A percentile compares a stretch with the other conserved stretches of the same genome.
phyloP scores from a whole-genome alignment of 768 basidiomycete genomes.

The Agrocybe praecox region DNA sequence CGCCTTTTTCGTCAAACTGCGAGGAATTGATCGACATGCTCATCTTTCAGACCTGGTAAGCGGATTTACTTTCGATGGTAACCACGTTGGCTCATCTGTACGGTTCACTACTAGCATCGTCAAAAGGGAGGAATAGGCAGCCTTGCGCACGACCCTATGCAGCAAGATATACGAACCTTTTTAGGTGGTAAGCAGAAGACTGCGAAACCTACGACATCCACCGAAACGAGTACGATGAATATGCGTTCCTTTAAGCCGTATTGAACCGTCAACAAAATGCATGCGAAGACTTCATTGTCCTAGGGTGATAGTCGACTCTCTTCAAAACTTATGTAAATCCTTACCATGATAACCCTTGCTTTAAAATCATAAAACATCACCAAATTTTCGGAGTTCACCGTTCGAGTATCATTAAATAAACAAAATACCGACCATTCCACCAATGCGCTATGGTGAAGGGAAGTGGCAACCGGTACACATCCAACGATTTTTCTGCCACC shows the following conservation, averaged over 20 bases:
- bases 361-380: too few relatives aligned
- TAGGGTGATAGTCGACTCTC: too few relatives aligned
- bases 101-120: constrained; percentile 35
- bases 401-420: too few relatives aligned
- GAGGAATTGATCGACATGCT: constrained; percentile 36
- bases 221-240: background rate
- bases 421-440: too few relatives aligned
- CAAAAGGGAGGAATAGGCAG: constrained; percentile 81
- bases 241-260: constrained; percentile 5
- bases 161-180: constrained; percentile 76
- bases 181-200: constrained; percentile 46
- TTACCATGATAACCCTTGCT: too few relatives aligned
- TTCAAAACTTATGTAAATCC: too few relatives aligned
- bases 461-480: too few relatives aligned
- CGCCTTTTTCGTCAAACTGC: constrained; percentile 4
- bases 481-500: too few relatives aligned
- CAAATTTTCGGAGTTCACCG: too few relatives aligned
- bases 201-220: constrained; percentile 15
- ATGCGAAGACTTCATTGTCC: too few relatives aligned
- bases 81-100: background rate
- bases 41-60: constrained; percentile 63
- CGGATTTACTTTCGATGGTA: constrained; percentile 1
- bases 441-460: too few relatives aligned
- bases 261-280: background rate
- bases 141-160: constrained; percentile 69